A percentile compares a stretch with the other conserved stretches of the same genome.
Evolutionary conservation across 176 grass and related monocot genomes (phyloP).

Genomic region (Avena atlantica): DNA sequence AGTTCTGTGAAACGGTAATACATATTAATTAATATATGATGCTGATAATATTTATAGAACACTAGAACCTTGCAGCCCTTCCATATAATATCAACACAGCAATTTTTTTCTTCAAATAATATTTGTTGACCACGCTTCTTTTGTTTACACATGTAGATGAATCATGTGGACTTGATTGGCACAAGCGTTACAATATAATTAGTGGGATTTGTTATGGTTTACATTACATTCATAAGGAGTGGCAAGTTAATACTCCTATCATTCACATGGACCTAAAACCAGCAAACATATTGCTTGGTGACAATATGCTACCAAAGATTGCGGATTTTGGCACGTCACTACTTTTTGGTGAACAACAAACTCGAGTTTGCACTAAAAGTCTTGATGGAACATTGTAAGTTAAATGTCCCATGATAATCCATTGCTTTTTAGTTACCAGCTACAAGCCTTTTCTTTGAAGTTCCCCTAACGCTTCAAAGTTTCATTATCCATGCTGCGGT

Average conservation of each 20-base stretch:
- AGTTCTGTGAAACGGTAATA: background rate
- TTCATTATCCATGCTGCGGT: background rate
- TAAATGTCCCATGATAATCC: background rate
- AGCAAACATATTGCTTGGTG: background rate
- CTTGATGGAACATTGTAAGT: background rate
- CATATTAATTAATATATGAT: background rate
- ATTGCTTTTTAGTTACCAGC: background rate
- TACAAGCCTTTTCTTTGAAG: background rate
- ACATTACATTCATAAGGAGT: constrained; percentile 7
- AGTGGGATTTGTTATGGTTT: background rate
- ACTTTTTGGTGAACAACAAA: background rate
- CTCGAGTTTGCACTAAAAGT: background rate
- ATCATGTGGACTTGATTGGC: background rate
- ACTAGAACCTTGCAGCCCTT: background rate
- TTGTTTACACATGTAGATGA: background rate
- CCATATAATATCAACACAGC: background rate
- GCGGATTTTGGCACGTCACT: background rate
- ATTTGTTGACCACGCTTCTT: background rate
- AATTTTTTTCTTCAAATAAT: background rate
- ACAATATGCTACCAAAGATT: constrained; percentile 1
- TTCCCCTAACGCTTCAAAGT: background rate
- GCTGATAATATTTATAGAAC: too few relatives aligned
- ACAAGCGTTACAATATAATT: background rate
- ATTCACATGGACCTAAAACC: background rate
- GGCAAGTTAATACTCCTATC: background rate